Percentiles rank a stretch among this genome's conserved stretches.
phyloP scores from a whole-genome alignment of 106 monocot genomes.

The Hemerocallis citrina region DNA sequence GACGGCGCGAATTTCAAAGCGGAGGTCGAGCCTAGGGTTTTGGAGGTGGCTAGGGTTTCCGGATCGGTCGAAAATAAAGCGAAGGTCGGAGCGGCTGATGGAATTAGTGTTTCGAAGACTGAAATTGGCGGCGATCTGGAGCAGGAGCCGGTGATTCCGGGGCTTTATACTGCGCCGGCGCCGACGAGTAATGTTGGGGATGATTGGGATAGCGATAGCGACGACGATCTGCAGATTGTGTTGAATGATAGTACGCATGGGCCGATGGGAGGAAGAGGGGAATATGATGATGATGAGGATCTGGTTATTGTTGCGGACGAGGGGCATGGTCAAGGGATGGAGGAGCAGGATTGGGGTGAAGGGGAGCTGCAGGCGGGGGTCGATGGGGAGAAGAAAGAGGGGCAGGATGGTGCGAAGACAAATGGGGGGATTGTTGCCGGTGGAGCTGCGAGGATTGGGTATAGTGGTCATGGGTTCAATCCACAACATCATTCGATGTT shows the following conservation, averaged over 20 bases:
- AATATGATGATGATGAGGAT: conserved; percentile 1
- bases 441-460: too few relatives aligned
- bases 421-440: conserved; percentile 14
- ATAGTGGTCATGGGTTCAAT: conserved; percentile 58
- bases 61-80: not conserved
- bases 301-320: not conserved
- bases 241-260: conserved; percentile 44
- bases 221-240: conserved; percentile 90
- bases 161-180: conserved; percentile 23
- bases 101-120: conserved; percentile 9
- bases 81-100: not conserved
- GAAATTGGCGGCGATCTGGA: conserved; percentile 4
- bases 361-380: conserved; percentile 28
- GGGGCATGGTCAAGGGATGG: too few relatives aligned
- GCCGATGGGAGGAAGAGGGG: not conserved
- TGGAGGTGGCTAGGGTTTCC: conserved; percentile 5
- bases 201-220: conserved; percentile 93
- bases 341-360: conserved; percentile 75
- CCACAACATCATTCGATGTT: conserved; percentile 83
- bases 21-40: conserved; percentile 14
- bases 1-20: not conserved
- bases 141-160: conserved; percentile 41
- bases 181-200: conserved; percentile 5
- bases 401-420: conserved; percentile 32
- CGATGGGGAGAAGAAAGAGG: conserved; percentile 74